A percentile compares a stretch with the other conserved stretches of the same genome.
These are phyloP conservation scores for carrot (Daucus carota) DNA, from an alignment of 129 eudicot species.

Conservation along the genomic window DNA sequence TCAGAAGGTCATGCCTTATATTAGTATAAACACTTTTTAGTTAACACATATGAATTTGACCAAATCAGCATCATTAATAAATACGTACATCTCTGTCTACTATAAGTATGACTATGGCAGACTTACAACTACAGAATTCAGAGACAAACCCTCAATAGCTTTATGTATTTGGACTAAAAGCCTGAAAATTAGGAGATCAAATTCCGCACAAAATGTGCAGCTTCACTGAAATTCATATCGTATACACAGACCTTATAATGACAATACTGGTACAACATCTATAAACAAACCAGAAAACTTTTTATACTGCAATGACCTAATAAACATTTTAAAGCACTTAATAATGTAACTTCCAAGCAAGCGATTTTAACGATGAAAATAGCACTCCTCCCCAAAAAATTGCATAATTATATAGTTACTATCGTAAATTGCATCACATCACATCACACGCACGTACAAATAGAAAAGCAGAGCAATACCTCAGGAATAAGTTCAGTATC, in stretches of 20 bases:
- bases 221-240: too few species aligned
- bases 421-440: background rate
- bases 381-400: background rate
- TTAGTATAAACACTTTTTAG: background rate
- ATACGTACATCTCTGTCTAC: background rate
- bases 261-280: background rate
- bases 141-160: too few species aligned
- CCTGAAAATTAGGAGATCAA: too few species aligned
- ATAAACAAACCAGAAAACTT: background rate
- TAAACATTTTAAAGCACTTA: background rate
- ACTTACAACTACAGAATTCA: background rate
- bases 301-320: background rate
- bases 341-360: background rate
- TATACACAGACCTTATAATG: background rate
- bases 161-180: too few species aligned
- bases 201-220: too few species aligned
- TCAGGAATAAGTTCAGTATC: constrained; percentile 88
- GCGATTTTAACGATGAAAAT: background rate
- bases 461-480: constrained; percentile 27
- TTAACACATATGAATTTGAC: background rate
- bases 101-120: background rate
- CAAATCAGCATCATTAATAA: background rate
- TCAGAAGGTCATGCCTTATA: background rate
- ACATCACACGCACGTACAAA: background rate
- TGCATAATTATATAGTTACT: background rate